Base-by-base conservation (phyloP, 805 yeast species). In the Jamesozyma rosinii region DNA sequence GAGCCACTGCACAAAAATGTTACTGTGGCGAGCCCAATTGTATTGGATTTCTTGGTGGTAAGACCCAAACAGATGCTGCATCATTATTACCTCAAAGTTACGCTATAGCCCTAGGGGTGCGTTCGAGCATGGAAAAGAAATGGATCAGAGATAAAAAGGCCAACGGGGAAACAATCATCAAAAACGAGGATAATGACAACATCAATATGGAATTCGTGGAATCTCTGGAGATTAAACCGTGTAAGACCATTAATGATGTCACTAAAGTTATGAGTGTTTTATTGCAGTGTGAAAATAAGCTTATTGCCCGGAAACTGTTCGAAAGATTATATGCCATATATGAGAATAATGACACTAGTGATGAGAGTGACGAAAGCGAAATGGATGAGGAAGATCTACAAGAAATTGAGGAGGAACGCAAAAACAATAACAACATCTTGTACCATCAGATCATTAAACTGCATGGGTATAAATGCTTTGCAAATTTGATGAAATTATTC, bases 21-120 rank as follows among this genome's bases (percentile, higher is more conserved):
- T 84, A 83, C 64, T 90, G 98, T 67, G 96, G 95, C 3, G 94
- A 88, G 50, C 71, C 83, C 24, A 89, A 87, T 63, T 90, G 98
- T 72, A 73, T 87, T 35, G 95, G 97, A 29, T 81, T 83, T 51
- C 77, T 90, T 69, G 98, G 97, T 50, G 98, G 98, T 39, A 89
- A 88, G 63, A 90, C 95, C 2, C 98, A 92, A 66, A 88, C 97
- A 1, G 95, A 88, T 52, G 84, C 90, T 27, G 90, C 90, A 1
- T 72, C 85, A 33, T 66, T 86, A 44, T 70, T 90, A 40, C 96
- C 97, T 2, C 90, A 85, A 49, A 75, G 79, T 20, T 73, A 83
- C 30, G 78, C 92, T 9, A 94, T 84, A 48, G 97, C 96, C 0
- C 70, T 92, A 38, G 95, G 95, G 17, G 81, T 89, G 9, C 68